Percentiles rank a stretch among this genome's conserved stretches.
Conservation (phyloP, 2,329 filamentous ascomycete genomes). For the Aspergillus eucalypticola region DNA sequence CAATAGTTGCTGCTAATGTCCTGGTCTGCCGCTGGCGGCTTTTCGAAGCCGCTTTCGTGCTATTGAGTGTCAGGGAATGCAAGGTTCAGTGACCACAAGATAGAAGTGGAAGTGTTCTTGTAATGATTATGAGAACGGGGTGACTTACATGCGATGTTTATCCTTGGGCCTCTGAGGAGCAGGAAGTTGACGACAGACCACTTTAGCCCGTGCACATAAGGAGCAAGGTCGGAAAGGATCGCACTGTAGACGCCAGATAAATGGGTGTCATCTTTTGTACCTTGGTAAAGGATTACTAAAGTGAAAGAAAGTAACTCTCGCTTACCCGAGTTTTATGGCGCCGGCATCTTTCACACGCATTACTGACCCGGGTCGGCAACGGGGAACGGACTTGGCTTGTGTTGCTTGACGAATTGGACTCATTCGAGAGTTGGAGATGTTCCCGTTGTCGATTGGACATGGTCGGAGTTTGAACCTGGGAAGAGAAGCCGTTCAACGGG, state of each 20-base stretch:
- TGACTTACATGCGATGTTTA: constrained; percentile 16
- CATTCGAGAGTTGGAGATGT: too few species aligned
- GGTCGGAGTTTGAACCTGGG: too few species aligned
- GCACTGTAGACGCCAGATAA: constrained; percentile 26
- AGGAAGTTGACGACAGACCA: constrained; percentile 19
- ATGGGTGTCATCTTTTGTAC: neutral
- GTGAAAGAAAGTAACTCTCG: too few species aligned
- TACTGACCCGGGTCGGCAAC: constrained; percentile 30
- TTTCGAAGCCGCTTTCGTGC: too few species aligned
- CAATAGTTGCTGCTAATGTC: too few species aligned
- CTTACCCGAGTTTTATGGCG: constrained; percentile 34
- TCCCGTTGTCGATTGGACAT: too few species aligned
- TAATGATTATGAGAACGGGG: neutral
- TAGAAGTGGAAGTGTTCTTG: neutral
- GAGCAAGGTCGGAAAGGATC: constrained; percentile 37
- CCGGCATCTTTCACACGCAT: constrained; percentile 32
- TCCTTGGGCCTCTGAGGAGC: constrained; percentile 2
- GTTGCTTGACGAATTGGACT: too few species aligned
- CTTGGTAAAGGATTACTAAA: too few species aligned
- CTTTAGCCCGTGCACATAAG: constrained; percentile 33
- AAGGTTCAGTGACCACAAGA: neutral
- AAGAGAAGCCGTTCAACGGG: too few species aligned
- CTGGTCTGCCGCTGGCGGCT: too few species aligned
- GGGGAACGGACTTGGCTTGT: too few species aligned
- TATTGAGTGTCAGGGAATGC: too few species aligned